Percentiles rank a stretch among this genome's conserved stretches.
phyloP scores from a whole-genome alignment of 805 yeast species.

The Tetrapisispora pingtungensis region DNA sequence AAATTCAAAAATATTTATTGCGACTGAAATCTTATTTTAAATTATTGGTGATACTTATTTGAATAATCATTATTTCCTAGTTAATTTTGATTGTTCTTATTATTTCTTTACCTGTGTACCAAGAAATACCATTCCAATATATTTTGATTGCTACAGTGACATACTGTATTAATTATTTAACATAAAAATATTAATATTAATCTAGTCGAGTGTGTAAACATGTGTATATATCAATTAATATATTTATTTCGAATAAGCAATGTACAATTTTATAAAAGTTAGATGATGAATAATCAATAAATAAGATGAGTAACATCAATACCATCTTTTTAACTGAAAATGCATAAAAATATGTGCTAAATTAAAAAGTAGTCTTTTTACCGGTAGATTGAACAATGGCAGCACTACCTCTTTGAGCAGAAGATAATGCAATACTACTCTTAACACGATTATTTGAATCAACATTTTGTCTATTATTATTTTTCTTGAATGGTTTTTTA shows the following conservation, averaged over 20 bases:
- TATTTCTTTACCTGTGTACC: too few relatives aligned
- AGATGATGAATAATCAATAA: background rate
- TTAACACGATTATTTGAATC: constrained; percentile 42
- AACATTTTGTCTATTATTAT: constrained; percentile 11
- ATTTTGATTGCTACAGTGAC: too few relatives aligned
- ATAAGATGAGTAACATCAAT: background rate
- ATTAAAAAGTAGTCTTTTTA: constrained; percentile 65
- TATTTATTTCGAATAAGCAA: background rate
- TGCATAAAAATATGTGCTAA: background rate
- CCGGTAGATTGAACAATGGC: constrained; percentile 88
- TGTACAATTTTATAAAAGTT: background rate
- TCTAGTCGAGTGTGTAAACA: too few relatives aligned
- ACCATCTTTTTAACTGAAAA: background rate
- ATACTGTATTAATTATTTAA: too few relatives aligned
- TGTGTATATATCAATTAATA: background rate
- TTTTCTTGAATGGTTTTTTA: constrained; percentile 23
- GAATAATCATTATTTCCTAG: too few relatives aligned
- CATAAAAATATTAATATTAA: too few relatives aligned
- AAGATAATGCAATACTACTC: constrained; percentile 79
- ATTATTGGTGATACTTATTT: too few relatives aligned
- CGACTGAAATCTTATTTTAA: too few relatives aligned
- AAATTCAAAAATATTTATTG: too few relatives aligned
- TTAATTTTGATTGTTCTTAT: too few relatives aligned
- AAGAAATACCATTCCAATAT: too few relatives aligned
- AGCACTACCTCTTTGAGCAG: constrained; percentile 80